Evolutionary conservation across 192 early-diverging fungal genomes (phyloP), one percentile per base, ranked within the genome.

Genomic region (Allomyces javanicus): DNA sequence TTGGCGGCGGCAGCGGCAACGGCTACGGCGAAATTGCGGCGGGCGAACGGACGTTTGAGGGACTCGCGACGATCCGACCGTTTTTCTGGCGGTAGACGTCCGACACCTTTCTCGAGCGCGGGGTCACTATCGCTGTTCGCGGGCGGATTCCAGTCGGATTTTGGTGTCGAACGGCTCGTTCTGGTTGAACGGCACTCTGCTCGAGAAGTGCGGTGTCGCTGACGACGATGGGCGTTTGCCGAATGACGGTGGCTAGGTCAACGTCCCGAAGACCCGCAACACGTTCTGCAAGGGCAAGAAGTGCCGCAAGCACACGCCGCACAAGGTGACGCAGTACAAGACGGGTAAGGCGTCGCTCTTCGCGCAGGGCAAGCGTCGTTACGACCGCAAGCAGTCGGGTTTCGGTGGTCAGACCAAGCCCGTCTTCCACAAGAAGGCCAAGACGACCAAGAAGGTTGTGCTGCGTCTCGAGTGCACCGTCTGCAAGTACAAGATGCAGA

Each of bases 281-380:
- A 97, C 96, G 77, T 97, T 85, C 90, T 99, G 96, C 89, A 95
- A 94, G 87, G 89, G 93, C 78, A 81, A 81, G 79, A 85, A 85
- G 76, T 99, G 93, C 89, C 84, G 82, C 75, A 96, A 95, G 90
- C 96, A 99, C 90, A 99, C 93, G 68, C 89, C 92, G 64, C 96
- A 99, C 92, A 97, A 97, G 88, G 96, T 97, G 67, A 88, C 96
- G 72, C 96, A 99, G 83, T 97, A 99, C 93, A 99, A 97, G 92
- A 92, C 89, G 68, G 96, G 44, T 17, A 43, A 27, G 24, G 33
- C 23, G 33, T 25, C 55, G 45, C n/a, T 68, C 11, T 61, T 10
- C 44, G 62, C 7, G 50, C 61, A 65, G 77, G 79, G 86, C 75
- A 87, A 90, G 82, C 85, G 88, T 77, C 88, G 88, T 87, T 89